Evolutionary conservation across 2,329 filamentous ascomycete species (phyloP).

Genomic region (Exophiala viscosa): DNA sequence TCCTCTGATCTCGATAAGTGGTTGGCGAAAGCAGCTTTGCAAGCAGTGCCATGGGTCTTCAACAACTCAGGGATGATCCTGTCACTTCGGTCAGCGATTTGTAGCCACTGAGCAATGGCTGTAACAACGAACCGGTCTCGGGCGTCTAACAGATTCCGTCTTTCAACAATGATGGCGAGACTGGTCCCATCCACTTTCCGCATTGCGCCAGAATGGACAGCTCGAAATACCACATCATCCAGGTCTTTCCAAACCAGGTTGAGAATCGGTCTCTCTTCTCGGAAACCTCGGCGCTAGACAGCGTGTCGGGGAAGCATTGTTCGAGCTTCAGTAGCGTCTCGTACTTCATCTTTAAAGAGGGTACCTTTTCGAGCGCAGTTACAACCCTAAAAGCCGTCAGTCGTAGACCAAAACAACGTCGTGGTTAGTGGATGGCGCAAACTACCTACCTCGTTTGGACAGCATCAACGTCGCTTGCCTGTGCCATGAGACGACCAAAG

Average conservation of each 20-base stretch:
- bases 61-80: constrained; percentile 4
- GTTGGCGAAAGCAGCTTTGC: constrained; percentile 10
- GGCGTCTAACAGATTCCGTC: not conserved
- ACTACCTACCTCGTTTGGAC: too few relatives aligned
- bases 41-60: not conserved
- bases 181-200: constrained; percentile 4
- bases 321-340: not conserved
- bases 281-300: too few relatives aligned
- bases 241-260: not conserved
- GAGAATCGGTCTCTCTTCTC: not conserved
- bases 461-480: too few relatives aligned
- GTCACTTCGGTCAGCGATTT: not conserved
- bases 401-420: not conserved
- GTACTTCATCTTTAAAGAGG: not conserved
- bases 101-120: not conserved
- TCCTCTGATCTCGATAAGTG: not conserved
- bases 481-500: too few relatives aligned
- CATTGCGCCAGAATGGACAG: not conserved
- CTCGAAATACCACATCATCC: not conserved
- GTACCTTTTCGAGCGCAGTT: not conserved
- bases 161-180: constrained; percentile 4
- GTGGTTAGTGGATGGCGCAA: too few relatives aligned
- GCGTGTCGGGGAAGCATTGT: not conserved
- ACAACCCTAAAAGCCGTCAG: not conserved
- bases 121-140: not conserved